phyloP scores from a whole-genome alignment of 805 yeast genomes.

The Lipomyces orientalis region DNA sequence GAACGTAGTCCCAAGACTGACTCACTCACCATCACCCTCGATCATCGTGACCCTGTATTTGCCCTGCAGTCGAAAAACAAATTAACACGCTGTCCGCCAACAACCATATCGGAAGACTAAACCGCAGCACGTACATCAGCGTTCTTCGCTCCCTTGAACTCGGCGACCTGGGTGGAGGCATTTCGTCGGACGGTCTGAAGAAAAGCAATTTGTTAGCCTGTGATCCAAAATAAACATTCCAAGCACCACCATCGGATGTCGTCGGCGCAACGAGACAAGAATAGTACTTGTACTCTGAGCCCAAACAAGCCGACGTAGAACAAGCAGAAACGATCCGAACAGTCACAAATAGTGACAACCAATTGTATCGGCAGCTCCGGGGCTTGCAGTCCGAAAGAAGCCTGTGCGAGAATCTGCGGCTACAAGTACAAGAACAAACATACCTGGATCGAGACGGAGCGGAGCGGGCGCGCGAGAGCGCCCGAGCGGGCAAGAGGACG shows the following conservation, averaged over 20 bases:
- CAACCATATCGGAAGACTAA: conserved; percentile 2
- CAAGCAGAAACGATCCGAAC: not conserved
- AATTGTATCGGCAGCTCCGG: conserved; percentile 2
- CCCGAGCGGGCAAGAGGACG: not conserved
- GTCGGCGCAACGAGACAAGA: not conserved
- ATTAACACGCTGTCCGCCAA: not conserved
- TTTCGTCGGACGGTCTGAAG: conserved; percentile 20
- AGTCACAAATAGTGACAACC: not conserved
- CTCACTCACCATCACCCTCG: conserved; percentile 78
- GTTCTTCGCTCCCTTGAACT: conserved; percentile 50
- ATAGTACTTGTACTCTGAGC: not conserved
- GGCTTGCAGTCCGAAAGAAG: not conserved
- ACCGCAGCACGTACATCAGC: conserved; percentile 40
- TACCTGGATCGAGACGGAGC: conserved; percentile 7
- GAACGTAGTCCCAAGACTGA: not conserved
- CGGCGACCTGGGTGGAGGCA: conserved; percentile 45
- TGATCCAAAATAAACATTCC: not conserved
- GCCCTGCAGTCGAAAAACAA: conserved; percentile 51
- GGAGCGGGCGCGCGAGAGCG: not conserved
- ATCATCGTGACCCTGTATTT: conserved; percentile 92
- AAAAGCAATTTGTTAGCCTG: not conserved
- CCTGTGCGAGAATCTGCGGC: not conserved
- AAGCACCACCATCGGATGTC: not conserved
- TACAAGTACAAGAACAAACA: not conserved
- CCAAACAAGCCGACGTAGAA: not conserved